Conservation (phyloP, 768 basidiomycete genomes). For the Leccinum rimulosum region DNA sequence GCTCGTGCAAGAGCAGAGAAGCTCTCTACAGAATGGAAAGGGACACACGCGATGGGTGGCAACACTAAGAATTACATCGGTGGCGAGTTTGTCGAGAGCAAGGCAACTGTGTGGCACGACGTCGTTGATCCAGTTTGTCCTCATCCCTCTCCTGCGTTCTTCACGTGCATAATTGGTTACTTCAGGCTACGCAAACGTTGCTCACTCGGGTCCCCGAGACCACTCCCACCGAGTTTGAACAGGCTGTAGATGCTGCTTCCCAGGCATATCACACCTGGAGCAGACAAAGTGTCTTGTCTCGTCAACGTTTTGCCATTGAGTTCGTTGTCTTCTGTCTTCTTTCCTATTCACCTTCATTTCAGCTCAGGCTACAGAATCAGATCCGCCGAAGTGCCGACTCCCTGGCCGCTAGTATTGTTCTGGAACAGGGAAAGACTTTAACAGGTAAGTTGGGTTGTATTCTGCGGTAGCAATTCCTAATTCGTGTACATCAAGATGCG, state of each 20-base stretch:
- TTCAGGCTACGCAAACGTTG: slow-evolving; percentile 84
- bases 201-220: slow-evolving; percentile 91
- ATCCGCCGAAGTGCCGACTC: slow-evolving; percentile 85
- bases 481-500: slow-evolving; percentile 56
- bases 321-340: slow-evolving; percentile 39
- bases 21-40: slow-evolving; percentile 77
- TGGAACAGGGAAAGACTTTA: slow-evolving; percentile 95
- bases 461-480: background rate
- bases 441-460: slow-evolving; percentile 48
- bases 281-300: slow-evolving; percentile 74
- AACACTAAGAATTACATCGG: slow-evolving; percentile 90
- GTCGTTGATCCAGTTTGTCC: slow-evolving; percentile 81
- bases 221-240: slow-evolving; percentile 72
- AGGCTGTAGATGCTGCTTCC: slow-evolving; percentile 80
- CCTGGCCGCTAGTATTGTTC: slow-evolving; percentile 83
- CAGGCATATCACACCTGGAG: slow-evolving; percentile 90
- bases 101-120: slow-evolving; percentile 76
- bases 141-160: background rate
- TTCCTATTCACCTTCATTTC: slow-evolving; percentile 3
- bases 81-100: slow-evolving; percentile 86
- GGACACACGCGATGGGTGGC: slow-evolving; percentile 82
- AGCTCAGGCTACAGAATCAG: slow-evolving; percentile 73
- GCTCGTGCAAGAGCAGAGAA: slow-evolving; percentile 65
- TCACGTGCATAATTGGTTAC: background rate
- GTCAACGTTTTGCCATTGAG: slow-evolving; percentile 90